phyloP scores from a whole-genome alignment of 371 early-diverging fungal species.

The Mucor circinelloides region DNA sequence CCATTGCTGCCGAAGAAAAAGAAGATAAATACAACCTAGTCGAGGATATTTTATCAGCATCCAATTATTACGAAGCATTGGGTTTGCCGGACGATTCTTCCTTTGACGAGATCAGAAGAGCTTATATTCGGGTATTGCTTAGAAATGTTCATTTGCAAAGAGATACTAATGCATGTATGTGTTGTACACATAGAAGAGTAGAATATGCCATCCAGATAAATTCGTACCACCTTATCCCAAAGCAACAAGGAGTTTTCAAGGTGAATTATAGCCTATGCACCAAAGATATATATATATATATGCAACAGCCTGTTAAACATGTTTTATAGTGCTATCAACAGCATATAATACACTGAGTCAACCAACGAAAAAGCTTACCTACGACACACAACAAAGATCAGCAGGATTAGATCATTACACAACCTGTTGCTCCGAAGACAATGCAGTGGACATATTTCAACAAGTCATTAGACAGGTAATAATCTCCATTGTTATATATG shows the following conservation, averaged over 20 bases:
- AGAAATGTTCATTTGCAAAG: neutral
- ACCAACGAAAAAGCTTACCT: slow-evolving; percentile 54
- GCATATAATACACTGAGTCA: slow-evolving; percentile 65
- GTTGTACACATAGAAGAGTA: slow-evolving; percentile 27
- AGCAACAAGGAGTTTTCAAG: slow-evolving; percentile 41
- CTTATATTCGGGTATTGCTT: slow-evolving; percentile 38
- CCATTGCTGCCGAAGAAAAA: neutral
- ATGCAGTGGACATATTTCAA: slow-evolving; percentile 54
- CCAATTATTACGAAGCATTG: slow-evolving; percentile 35
- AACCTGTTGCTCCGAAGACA: slow-evolving; percentile 13
- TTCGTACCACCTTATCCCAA: slow-evolving; percentile 30
- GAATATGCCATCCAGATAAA: slow-evolving; percentile 50
- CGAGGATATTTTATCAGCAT: slow-evolving; percentile 34
- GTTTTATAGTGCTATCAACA: slow-evolving; percentile 47
- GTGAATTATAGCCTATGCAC: slow-evolving; percentile 11
- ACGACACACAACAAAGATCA: slow-evolving; percentile 49
- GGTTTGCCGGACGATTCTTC: slow-evolving; percentile 28
- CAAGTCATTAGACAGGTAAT: slow-evolving; percentile 60
- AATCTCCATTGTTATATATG: neutral
- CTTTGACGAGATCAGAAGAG: slow-evolving; percentile 40
- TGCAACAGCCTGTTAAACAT: neutral
- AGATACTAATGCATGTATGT: neutral
- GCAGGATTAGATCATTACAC: slow-evolving; percentile 33
- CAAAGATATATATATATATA: neutral
- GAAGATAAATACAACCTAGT: slow-evolving; percentile 37